phyloP scores from a whole-genome alignment of 345 rosid species.

The Excoecaria agallocha region DNA sequence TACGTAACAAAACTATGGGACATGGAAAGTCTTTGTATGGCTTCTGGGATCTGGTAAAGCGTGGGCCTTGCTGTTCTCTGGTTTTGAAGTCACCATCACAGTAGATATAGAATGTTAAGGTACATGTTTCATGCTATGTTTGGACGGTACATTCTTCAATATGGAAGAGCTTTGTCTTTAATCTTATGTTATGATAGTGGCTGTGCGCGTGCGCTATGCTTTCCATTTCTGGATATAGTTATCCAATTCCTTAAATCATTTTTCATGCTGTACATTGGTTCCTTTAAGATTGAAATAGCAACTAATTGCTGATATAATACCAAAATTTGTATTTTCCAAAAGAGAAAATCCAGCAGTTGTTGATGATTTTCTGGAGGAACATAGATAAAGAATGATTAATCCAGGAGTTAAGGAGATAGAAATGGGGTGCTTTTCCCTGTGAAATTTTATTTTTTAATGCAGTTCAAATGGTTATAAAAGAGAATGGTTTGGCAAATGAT shows the following conservation, averaged over 20 bases:
- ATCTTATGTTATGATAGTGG: background rate
- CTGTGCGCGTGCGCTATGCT: background rate
- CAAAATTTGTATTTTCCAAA: too few relatives aligned
- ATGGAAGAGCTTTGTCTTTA: background rate
- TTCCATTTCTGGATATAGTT: background rate
- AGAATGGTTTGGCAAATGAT: background rate
- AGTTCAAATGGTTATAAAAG: background rate
- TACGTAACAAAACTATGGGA: constrained; percentile 23
- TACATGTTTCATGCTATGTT: too few relatives aligned
- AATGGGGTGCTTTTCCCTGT: too few relatives aligned
- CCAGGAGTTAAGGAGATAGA: too few relatives aligned
- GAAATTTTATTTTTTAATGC: too few relatives aligned
- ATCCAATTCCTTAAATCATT: background rate
- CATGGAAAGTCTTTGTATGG: background rate
- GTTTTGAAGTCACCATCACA: background rate
- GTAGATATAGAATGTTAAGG: background rate
- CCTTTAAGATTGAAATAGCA: too few relatives aligned
- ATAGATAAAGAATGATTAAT: too few relatives aligned
- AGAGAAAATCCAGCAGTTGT: too few relatives aligned
- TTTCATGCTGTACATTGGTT: background rate
- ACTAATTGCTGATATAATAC: too few relatives aligned
- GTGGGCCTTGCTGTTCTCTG: background rate
- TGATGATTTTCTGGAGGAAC: too few relatives aligned
- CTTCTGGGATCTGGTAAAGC: background rate
- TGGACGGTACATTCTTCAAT: background rate